Evolutionary conservation across 352 stramenopile genomes (phyloP).

Genomic region (Halophytophthora polymorphica): DNA sequence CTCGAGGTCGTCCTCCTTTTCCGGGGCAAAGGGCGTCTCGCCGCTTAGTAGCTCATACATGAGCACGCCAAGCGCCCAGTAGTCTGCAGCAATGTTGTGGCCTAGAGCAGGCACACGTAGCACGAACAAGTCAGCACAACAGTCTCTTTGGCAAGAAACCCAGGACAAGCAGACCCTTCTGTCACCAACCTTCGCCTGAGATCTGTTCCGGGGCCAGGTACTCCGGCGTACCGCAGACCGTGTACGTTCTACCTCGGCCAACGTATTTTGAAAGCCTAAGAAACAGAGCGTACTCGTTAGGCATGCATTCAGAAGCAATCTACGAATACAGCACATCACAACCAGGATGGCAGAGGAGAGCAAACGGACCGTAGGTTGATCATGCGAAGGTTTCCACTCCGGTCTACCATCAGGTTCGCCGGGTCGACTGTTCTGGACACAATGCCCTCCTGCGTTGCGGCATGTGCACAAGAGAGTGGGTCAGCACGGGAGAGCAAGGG

Average conservation of each 20-base stretch:
- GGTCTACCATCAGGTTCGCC: constrained; percentile 77
- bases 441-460: constrained; percentile 55
- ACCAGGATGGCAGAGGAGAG: neutral
- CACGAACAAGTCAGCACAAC: neutral
- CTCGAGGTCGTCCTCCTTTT: constrained; percentile 83
- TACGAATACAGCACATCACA: neutral
- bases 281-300: constrained; percentile 1
- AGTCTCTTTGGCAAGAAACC: constrained; percentile 25
- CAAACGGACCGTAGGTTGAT: constrained; percentile 66
- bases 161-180: neutral
- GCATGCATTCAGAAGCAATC: neutral
- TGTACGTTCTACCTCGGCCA: constrained; percentile 79
- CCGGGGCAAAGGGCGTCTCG: constrained; percentile 83
- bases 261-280: constrained; percentile 83
- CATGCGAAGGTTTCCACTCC: constrained; percentile 80
- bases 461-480: neutral
- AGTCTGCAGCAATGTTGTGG: constrained; percentile 87
- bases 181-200: constrained; percentile 66
- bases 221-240: constrained; percentile 81
- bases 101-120: constrained; percentile 22
- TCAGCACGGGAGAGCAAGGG: constrained; percentile 4
- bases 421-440: constrained; percentile 78
- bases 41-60: constrained; percentile 93
- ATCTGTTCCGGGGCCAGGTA: constrained; percentile 86
- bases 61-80: constrained; percentile 92